Conservation (phyloP, 441 rosid species). For the Sinapis alba region DNA sequence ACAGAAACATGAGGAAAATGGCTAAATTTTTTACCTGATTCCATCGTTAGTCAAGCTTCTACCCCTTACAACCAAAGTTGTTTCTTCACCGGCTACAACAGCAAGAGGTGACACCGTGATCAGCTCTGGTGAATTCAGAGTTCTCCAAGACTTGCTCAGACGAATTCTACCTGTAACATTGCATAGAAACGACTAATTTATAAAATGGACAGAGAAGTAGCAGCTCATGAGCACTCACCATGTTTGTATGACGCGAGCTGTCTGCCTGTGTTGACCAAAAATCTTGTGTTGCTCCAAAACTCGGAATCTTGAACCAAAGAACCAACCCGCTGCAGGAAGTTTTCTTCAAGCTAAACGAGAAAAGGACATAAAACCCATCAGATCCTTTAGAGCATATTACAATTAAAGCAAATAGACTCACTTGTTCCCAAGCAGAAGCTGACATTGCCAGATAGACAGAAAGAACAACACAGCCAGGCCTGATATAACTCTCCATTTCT, state of each 20-base stretch:
- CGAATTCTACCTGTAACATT: slow-evolving; percentile 61
- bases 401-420: slow-evolving; percentile 42
- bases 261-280: slow-evolving; percentile 63
- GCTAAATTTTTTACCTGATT: slow-evolving; percentile 50
- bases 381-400: slow-evolving; percentile 33
- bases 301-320: slow-evolving; percentile 60
- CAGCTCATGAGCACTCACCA: slow-evolving; percentile 49
- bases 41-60: slow-evolving; percentile 67
- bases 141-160: slow-evolving; percentile 69
- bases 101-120: slow-evolving; percentile 77
- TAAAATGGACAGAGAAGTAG: slow-evolving; percentile 2
- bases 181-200: slow-evolving; percentile 21
- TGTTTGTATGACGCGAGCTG: slow-evolving; percentile 68
- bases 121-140: slow-evolving; percentile 76
- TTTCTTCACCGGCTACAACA: slow-evolving; percentile 69
- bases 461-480: slow-evolving; percentile 88
- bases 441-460: slow-evolving; percentile 80
- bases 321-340: slow-evolving; percentile 51
- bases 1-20: background rate
- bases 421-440: slow-evolving; percentile 70
- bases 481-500: slow-evolving; percentile 94
- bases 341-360: slow-evolving; percentile 64
- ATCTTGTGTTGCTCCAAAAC: slow-evolving; percentile 80
- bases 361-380: slow-evolving; percentile 8
- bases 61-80: slow-evolving; percentile 66